Base-by-base conservation (phyloP, 1,139 yeast species). In the Oligophagozyma castellii region DNA sequence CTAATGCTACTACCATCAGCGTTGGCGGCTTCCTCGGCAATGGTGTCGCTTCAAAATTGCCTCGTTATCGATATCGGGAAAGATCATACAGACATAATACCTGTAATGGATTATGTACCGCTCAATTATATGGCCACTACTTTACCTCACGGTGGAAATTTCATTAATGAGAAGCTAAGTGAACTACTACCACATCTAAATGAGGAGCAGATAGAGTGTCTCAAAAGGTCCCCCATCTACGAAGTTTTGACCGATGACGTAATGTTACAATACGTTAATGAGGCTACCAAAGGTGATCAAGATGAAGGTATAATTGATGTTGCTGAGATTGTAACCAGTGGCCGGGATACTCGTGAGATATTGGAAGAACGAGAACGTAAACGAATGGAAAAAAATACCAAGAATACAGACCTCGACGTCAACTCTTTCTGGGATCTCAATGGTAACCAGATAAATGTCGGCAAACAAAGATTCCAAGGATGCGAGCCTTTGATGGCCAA, bases 391-490 rank as follows among this genome's bases (percentile, higher is more conserved):
- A 51, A 51, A 12, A 55, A 51, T 16, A 51, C 55, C 10, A 45
- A 53, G 5, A 80, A 71, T 49, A 59, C 66, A 20, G 77, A 75
- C 48, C 50, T 73, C 34, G 86, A 76, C 48, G 63, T 59, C 16
- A 86, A 83, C 50, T 53, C 60, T 5, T 86, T 84, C 48, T 52
- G 61, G 18, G 93, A 78, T 50, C 55, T 56, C 7, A 51, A 66
- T 7, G 75, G 78, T 1, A 61, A 66, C 29, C 59, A 59, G 31
- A 48, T 79, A 12, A 60, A 60, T 14, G 73, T 89, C 6, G 96
- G 96, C 4, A 78, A 74, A 37, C 94, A 84, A 54, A 64, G 98
- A 42, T 89, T 89, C 55, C 75, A 70, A 46, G 95, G 95, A 1
- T 60, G 78, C 19, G 70, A 66, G 28, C 60, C 56, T 19, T 61